phyloP scores from a whole-genome alignment of 176 grass and related monocot genomes.

The Rhynchospora tenuis region DNA sequence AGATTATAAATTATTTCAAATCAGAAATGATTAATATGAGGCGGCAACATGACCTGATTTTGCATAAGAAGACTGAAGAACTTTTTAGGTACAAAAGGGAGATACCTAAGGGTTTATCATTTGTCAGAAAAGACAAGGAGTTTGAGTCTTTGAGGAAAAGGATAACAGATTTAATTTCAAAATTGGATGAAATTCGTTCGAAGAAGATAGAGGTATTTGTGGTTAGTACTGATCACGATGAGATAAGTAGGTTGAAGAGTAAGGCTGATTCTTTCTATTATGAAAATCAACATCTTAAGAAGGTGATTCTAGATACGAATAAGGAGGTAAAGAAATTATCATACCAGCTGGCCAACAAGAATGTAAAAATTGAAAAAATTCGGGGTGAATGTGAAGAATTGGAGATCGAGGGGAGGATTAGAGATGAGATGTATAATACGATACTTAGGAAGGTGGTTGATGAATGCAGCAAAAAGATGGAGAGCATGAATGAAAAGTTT shows the following conservation, averaged over 20 bases:
- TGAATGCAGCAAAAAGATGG: slow-evolving; percentile 32
- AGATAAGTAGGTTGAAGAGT: slow-evolving; percentile 47
- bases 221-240: slow-evolving; percentile 39
- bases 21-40: slow-evolving; percentile 89
- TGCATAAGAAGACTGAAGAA: slow-evolving; percentile 97
- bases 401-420: slow-evolving; percentile 52
- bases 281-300: slow-evolving; percentile 62
- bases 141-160: slow-evolving; percentile 71
- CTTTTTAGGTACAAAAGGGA: slow-evolving; percentile 88
- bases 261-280: slow-evolving; percentile 56
- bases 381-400: slow-evolving; percentile 51
- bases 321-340: slow-evolving; percentile 65
- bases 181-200: slow-evolving; percentile 52
- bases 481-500: slow-evolving; percentile 13
- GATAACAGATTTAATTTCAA: slow-evolving; percentile 78
- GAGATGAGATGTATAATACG: slow-evolving; percentile 60
- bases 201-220: slow-evolving; percentile 32
- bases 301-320: slow-evolving; percentile 58
- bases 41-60: slow-evolving; percentile 63
- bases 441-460: slow-evolving; percentile 46
- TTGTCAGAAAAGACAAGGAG: slow-evolving; percentile 76
- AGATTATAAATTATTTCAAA: slow-evolving; percentile 74
- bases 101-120: slow-evolving; percentile 57
- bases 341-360: slow-evolving; percentile 43
- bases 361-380: slow-evolving; percentile 39